Percentiles rank a stretch among this genome's conserved stretches.
These are phyloP conservation scores for Arthrobotrys sinensis DNA, from an alignment of 2,329 filamentous ascomycete genomes.

Conservation along the genomic window DNA sequence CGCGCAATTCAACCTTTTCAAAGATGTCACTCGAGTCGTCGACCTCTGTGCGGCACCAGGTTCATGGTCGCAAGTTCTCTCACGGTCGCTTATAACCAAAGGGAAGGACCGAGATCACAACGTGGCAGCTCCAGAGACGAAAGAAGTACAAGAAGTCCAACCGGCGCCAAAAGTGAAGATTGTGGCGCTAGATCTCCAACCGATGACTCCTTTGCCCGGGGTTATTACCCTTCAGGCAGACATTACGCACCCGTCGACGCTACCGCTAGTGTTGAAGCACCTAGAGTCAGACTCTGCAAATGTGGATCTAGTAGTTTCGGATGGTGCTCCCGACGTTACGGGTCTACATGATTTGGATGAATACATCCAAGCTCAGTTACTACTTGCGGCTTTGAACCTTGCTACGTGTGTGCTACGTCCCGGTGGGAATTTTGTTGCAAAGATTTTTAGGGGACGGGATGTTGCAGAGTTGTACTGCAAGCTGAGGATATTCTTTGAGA, in stretches of 20 bases:
- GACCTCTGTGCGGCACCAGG: constrained; percentile 96
- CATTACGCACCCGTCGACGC: constrained; percentile 96
- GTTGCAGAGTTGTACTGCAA: constrained; percentile 97
- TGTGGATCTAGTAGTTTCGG: constrained; percentile 93
- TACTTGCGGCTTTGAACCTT: constrained; percentile 93
- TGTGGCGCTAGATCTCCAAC: constrained; percentile 94
- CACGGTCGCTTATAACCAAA: constrained; percentile 81
- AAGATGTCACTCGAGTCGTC: constrained; percentile 88
- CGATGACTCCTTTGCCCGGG: constrained; percentile 92
- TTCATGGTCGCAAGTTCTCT: constrained; percentile 97
- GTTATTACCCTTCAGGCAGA: constrained; percentile 94
- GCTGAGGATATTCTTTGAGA: constrained; percentile 88
- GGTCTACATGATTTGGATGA: constrained; percentile 98
- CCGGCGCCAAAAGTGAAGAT: constrained; percentile 78
- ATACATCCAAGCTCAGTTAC: constrained; percentile 94
- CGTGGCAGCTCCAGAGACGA: constrained; percentile 68
- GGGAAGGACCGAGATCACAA: constrained; percentile 63
- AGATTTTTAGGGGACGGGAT: constrained; percentile 95
- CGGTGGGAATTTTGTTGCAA: constrained; percentile 96
- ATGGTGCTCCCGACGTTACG: constrained; percentile 96
- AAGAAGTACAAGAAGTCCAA: constrained; percentile 69
- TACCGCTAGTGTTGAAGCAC: constrained; percentile 87
- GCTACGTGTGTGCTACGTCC: constrained; percentile 92
- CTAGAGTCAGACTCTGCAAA: constrained; percentile 78
- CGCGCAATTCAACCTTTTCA: constrained; percentile 94